Base-by-base conservation (phyloP, 805 yeast genomes). In the Allodekkera sacchari region DNA sequence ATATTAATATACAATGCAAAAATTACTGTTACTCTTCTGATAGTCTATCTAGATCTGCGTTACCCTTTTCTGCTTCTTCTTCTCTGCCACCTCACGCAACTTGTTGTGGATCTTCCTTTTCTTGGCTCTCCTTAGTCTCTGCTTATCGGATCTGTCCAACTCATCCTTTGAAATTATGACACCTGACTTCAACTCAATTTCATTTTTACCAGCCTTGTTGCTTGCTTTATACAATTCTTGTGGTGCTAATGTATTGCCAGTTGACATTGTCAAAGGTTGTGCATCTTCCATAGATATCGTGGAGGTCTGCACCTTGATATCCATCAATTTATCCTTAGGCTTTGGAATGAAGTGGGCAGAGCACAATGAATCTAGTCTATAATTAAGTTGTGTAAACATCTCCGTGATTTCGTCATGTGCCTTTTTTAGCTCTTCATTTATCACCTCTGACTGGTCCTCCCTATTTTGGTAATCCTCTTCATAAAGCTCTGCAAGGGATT, bases 271-370 rank as follows among this genome's bases (percentile, higher is more conserved):
- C 36, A 84, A 66, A 30, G 98, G 98, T 60, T 87, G 96, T 2
- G 96, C 92, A 50, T 92, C 97, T 59, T 89, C 98, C 95, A 89
- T 83, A 2, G 79, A 51, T 30, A 92, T 79, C 2, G 95, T 71
- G 5, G 95, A 78, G 0, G 83, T 68, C 35, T 88, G 81, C 23
- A 87, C 84, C 52, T 81, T 84, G 50, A 92, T 77, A 36, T 83
- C 87, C 39, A 89, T 61, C 15, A 78, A 61, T 45, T 83, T 81
- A 53, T 83, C 78, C 23, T 83, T 75, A 12, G 95, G 95, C 56
- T 81, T 83, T 31, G 98, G 98, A 38, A 87, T 71, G 62, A 81
- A 92, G 53, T 87, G 94, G 41, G 96, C 94, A n/a, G 96, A 87
- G 31, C 94, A 76, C 35, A 89, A 65, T 5, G 96, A 77, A 55